These are phyloP conservation scores for Bolboschoenus planiculmis DNA, from an alignment of 176 grass and related monocot species.

Conservation along the genomic window DNA sequence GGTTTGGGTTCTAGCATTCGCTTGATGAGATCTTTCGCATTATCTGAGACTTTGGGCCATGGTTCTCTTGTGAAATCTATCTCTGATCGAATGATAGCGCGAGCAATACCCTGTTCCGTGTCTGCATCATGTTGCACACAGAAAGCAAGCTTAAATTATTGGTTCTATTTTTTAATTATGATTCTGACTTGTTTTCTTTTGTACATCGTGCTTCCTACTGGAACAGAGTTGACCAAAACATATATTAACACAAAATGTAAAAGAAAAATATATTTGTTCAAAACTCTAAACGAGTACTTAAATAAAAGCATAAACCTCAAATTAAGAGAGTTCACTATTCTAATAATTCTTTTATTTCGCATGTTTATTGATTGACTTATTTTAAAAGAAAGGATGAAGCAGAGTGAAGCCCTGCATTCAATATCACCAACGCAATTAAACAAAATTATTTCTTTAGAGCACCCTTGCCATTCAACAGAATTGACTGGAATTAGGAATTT, in stretches of 20 bases:
- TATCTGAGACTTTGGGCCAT: slow-evolving; percentile 90
- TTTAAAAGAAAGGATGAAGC: background rate
- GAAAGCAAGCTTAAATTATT: background rate
- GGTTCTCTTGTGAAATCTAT: slow-evolving; percentile 89
- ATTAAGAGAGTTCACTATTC: background rate
- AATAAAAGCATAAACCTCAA: too few species aligned
- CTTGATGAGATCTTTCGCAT: slow-evolving; percentile 83
- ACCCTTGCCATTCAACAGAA: background rate
- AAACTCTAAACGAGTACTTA: too few species aligned
- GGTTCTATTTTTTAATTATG: background rate
- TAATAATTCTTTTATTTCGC: background rate
- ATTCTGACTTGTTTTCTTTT: background rate
- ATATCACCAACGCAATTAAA: background rate
- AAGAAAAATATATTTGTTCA: background rate
- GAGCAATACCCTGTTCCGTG: slow-evolving; percentile 84
- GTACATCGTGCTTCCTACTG: background rate
- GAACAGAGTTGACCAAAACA: background rate
- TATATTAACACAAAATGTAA: background rate
- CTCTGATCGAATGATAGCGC: slow-evolving; percentile 68
- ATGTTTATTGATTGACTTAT: background rate
- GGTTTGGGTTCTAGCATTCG: slow-evolving; percentile 85
- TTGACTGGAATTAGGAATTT: background rate
- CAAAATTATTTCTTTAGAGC: background rate
- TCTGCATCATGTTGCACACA: slow-evolving; percentile 35
- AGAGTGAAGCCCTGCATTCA: background rate